Conservation (phyloP, 768 basidiomycete species). For the Naematelia encephala region DNA sequence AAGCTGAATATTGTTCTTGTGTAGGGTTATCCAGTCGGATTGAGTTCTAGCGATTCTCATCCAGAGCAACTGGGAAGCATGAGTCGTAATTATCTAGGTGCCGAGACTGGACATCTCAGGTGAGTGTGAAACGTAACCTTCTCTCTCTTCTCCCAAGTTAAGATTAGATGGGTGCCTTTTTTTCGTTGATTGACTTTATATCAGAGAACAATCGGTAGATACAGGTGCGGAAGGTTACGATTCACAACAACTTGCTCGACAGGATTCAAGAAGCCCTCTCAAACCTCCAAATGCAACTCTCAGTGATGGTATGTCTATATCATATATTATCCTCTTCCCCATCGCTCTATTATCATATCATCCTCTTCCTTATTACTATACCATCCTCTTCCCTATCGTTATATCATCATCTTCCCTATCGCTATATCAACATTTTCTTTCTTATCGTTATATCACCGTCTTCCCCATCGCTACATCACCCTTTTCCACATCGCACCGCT, state of each 20-base stretch:
- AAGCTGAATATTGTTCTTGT: no score
- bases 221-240: constrained; percentile 3
- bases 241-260: not conserved
- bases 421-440: no score
- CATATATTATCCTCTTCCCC: not conserved
- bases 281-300: constrained; percentile 1
- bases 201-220: not conserved
- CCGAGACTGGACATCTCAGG: not conserved
- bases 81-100: not conserved
- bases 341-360: no score
- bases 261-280: constrained; percentile 3
- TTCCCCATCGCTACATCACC: not conserved
- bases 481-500: not conserved
- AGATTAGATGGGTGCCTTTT: no score
- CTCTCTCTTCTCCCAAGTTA: not conserved
- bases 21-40: not conserved
- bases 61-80: not conserved
- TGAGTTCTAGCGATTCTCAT: not conserved
- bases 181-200: no score
- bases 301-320: not conserved
- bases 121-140: not conserved
- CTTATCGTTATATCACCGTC: not conserved
- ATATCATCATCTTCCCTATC: not conserved
- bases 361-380: not conserved
- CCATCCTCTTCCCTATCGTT: not conserved